Conservation (phyloP, 2,329 filamentous ascomycete genomes). For the Xylaria sp. region DNA sequence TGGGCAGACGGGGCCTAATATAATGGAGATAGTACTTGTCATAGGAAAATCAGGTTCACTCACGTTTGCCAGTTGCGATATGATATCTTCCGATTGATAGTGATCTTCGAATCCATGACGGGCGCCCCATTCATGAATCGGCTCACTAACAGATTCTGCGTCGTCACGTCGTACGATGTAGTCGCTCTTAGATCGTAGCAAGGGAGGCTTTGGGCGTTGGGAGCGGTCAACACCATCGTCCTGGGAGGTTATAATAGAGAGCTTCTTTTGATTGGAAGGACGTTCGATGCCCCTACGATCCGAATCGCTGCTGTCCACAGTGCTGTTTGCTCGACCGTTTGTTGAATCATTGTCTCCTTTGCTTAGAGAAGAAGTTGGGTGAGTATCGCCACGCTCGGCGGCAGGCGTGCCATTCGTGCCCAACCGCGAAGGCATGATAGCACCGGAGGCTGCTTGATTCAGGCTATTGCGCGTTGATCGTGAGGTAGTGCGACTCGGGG, state of each 20-base stretch:
- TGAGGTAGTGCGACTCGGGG: slow-evolving; percentile 19
- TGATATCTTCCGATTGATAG: slow-evolving; percentile 89
- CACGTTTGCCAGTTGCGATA: slow-evolving; percentile 84
- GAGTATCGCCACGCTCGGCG: slow-evolving; percentile 27
- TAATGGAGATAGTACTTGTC: neutral
- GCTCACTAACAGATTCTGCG: slow-evolving; percentile 57
- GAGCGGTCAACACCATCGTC: slow-evolving; percentile 52
- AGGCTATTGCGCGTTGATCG: slow-evolving; percentile 32
- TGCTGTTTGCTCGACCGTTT: slow-evolving; percentile 40
- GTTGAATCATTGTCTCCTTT: slow-evolving; percentile 32
- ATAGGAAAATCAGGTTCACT: slow-evolving; percentile 51
- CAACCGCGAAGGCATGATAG: slow-evolving; percentile 43
- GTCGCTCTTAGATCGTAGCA: slow-evolving; percentile 69
- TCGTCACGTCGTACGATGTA: slow-evolving; percentile 57
- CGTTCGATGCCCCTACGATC: slow-evolving; percentile 60
- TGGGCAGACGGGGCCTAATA: slow-evolving; percentile 1
- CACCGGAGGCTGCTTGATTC: slow-evolving; percentile 12
- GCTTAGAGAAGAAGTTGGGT: slow-evolving; percentile 19
- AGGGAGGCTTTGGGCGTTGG: slow-evolving; percentile 60
- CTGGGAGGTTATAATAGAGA: slow-evolving; percentile 43
- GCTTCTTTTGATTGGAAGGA: slow-evolving; percentile 55
- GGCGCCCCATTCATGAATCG: slow-evolving; percentile 65
- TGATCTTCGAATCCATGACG: slow-evolving; percentile 94
- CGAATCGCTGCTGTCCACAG: slow-evolving; percentile 43
- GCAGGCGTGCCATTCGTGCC: slow-evolving; percentile 31